Percentiles rank a stretch among this genome's conserved stretches.
Evolutionary conservation across 2,329 filamentous ascomycete species (phyloP).

Genomic region (Paecilomyces fulvus): DNA sequence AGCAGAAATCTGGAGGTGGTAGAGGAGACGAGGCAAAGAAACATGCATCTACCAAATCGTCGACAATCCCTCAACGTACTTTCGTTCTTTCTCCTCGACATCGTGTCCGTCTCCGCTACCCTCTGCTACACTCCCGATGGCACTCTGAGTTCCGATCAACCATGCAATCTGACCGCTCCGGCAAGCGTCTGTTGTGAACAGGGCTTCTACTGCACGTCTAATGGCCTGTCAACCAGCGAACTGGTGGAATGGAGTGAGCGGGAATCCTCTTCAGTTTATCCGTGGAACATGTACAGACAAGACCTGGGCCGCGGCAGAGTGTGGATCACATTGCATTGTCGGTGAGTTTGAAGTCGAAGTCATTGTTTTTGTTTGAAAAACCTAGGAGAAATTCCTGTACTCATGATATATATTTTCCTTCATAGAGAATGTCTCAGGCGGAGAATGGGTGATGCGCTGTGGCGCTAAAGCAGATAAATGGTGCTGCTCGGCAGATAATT

Average conservation of each 20-base stretch:
- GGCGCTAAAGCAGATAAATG: not conserved
- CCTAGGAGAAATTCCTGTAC: not conserved
- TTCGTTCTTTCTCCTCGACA: not conserved
- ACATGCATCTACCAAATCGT: not conserved
- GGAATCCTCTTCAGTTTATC: conserved; percentile 2
- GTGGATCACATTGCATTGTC: conserved; percentile 1
- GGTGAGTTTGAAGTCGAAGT: conserved; percentile 2
- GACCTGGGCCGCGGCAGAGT: conserved; percentile 2
- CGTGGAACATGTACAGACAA: conserved; percentile 3
- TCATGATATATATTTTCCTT: not conserved
- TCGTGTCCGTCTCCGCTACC: not conserved
- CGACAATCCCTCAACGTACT: not conserved
- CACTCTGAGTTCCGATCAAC: conserved; percentile 1
- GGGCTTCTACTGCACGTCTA: conserved; percentile 3
- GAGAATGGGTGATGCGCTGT: conserved; percentile 3
- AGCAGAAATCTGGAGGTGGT: not conserved
- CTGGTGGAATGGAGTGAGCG: conserved; percentile 1
- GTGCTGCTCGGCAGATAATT: conserved; percentile 4
- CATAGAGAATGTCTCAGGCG: not conserved
- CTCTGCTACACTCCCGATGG: conserved; percentile 4
- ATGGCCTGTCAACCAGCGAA: conserved; percentile 1
- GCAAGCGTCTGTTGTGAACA: conserved; percentile 4
- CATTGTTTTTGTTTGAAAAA: not conserved
- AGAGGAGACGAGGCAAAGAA: not conserved
- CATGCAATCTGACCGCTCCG: conserved; percentile 1